Percentiles rank a stretch among this genome's conserved stretches.
Conservation (phyloP, 495 filamentous ascomycete species). For the Neurospora tetraspora region DNA sequence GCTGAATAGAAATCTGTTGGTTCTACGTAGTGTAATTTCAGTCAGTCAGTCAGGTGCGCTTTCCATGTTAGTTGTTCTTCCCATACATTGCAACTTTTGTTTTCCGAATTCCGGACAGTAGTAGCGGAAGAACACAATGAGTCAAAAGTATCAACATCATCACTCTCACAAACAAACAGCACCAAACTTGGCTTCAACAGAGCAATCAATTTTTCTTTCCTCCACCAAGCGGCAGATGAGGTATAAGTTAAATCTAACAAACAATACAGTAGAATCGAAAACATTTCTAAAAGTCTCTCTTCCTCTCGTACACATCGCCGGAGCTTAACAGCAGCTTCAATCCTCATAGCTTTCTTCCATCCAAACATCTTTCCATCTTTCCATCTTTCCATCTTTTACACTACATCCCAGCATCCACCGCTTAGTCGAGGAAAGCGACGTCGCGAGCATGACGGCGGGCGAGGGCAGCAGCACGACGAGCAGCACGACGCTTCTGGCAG, state of each 20-base stretch:
- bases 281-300: not conserved
- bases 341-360: not conserved
- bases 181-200: not conserved
- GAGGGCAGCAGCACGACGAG: not conserved
- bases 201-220: not conserved
- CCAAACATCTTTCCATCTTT: not conserved
- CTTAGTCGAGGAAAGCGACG: slow-evolving; percentile 1
- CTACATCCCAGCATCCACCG: not conserved
- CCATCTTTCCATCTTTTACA: not conserved
- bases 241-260: not conserved
- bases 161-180: not conserved
- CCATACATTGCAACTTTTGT: not conserved
- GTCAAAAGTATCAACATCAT: not conserved
- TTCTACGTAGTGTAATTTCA: too few relatives aligned
- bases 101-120: not conserved
- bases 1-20: too few relatives aligned
- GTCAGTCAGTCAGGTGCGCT: too few relatives aligned
- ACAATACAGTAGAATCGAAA: not conserved
- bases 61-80: too few relatives aligned
- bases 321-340: not conserved
- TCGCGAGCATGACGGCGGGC: slow-evolving; percentile 3
- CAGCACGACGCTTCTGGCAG: not conserved
- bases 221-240: not conserved
- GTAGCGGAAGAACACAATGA: not conserved
- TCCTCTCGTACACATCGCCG: not conserved